phyloP scores from a whole-genome alignment of 176 grass and related monocot genomes.

The Chrysopogon serrulatus region DNA sequence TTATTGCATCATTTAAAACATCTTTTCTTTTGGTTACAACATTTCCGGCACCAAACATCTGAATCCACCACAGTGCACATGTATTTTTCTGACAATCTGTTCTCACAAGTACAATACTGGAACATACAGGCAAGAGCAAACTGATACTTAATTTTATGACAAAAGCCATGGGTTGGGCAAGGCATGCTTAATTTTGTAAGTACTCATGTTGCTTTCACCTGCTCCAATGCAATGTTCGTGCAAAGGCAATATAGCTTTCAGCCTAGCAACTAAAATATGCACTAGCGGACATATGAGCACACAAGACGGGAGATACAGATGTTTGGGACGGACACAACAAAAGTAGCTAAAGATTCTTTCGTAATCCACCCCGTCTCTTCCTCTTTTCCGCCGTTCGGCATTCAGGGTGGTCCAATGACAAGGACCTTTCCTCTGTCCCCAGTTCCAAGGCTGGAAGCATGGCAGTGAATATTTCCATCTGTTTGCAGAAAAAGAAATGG shows the following conservation, averaged over 20 bases:
- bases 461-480: conserved; percentile 26
- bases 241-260: conserved; percentile 15
- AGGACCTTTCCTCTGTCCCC: conserved; percentile 35
- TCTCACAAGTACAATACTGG: not conserved
- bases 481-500: not conserved
- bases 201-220: conserved; percentile 30
- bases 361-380: conserved; percentile 31
- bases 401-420: conserved; percentile 48
- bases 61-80: not conserved
- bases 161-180: not conserved
- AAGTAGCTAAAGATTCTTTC: conserved; percentile 52
- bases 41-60: not conserved
- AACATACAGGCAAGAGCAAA: not conserved
- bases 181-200: conserved; percentile 10
- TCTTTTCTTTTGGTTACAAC: not conserved
- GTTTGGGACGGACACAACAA: conserved; percentile 30
- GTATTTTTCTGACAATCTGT: not conserved
- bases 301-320: conserved; percentile 28
- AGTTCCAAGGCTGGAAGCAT: conserved; percentile 33
- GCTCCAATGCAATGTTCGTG: conserved; percentile 29
- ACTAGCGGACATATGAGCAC: conserved; percentile 20
- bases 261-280: conserved; percentile 21
- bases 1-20: not conserved
- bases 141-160: not conserved
- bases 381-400: conserved; percentile 25